phyloP scores from a whole-genome alignment of 2,329 filamentous ascomycete species.

The Aspergillus brunneoviolaceus region DNA sequence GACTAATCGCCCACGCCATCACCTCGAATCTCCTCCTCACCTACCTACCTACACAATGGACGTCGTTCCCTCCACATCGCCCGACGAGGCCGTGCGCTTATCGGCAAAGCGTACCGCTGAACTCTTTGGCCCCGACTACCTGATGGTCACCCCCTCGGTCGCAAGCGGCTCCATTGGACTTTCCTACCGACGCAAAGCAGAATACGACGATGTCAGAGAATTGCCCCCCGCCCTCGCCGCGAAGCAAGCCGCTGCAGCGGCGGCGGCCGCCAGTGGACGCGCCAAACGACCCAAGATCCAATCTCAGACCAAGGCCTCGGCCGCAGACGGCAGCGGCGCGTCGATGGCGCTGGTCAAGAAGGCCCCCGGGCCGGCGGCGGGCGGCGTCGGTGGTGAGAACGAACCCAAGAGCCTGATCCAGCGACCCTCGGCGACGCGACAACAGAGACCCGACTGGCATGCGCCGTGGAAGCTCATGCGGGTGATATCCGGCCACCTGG shows the following conservation, averaged over 20 bases:
- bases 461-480: conserved; percentile 98
- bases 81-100: conserved; percentile 40
- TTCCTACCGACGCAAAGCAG: conserved; percentile 51
- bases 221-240: conserved; percentile 76
- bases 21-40: neutral
- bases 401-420: conserved; percentile 63
- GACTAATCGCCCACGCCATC: conserved; percentile 9
- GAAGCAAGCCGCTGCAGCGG: conserved; percentile 69
- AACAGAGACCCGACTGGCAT: conserved; percentile 89
- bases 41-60: conserved; percentile 28
- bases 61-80: conserved; percentile 27
- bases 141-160: conserved; percentile 46
- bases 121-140: conserved; percentile 49
- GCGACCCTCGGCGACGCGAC: conserved; percentile 60
- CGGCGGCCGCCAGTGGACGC: conserved; percentile 59
- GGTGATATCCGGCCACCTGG: conserved; percentile 93
- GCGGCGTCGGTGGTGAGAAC: conserved; percentile 36
- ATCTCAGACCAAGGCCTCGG: conserved; percentile 49
- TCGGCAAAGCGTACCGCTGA: conserved; percentile 49
- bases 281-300: conserved; percentile 60
- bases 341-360: conserved; percentile 58
- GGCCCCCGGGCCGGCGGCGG: conserved; percentile 27
- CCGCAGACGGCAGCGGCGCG: conserved; percentile 50
- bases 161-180: conserved; percentile 43
- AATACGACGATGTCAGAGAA: conserved; percentile 76